Evolutionary conservation across 1,139 yeast species (phyloP).

Genomic region (Blastobotrys capitulatus): DNA sequence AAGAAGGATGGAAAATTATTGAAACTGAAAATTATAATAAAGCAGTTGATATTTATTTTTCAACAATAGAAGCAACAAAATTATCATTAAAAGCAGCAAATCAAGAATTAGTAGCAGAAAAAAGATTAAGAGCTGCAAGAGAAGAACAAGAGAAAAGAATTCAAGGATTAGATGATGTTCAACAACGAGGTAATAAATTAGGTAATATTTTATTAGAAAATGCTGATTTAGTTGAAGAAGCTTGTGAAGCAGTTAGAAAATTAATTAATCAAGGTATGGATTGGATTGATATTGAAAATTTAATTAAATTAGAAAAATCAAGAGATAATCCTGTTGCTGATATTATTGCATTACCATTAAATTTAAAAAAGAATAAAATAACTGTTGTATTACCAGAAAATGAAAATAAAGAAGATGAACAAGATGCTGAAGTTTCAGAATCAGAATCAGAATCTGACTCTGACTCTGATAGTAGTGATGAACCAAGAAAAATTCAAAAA

Average conservation of each 20-base stretch:
- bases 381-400: slow-evolving; percentile 49
- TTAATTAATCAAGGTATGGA: slow-evolving; percentile 84
- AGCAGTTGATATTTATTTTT: slow-evolving; percentile 78
- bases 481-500: slow-evolving; percentile 17
- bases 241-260: slow-evolving; percentile 60
- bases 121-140: slow-evolving; percentile 67
- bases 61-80: slow-evolving; percentile 78
- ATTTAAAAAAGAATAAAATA: slow-evolving; percentile 64
- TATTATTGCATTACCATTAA: slow-evolving; percentile 60
- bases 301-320: slow-evolving; percentile 62
- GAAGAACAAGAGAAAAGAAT: slow-evolving; percentile 70
- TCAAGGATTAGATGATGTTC: slow-evolving; percentile 59
- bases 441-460: slow-evolving; percentile 30
- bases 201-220: slow-evolving; percentile 71
- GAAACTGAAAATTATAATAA: slow-evolving; percentile 57
- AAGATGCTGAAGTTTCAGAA: slow-evolving; percentile 22
- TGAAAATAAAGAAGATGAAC: slow-evolving; percentile 32
- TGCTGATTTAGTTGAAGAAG: slow-evolving; percentile 67
- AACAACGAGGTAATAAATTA: slow-evolving; percentile 55
- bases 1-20: slow-evolving; percentile 15
- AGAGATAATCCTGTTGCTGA: slow-evolving; percentile 62
- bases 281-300: slow-evolving; percentile 83
- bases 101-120: slow-evolving; percentile 69
- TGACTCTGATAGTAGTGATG: slow-evolving; percentile 12
- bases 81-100: slow-evolving; percentile 66